phyloP scores from a whole-genome alignment of 345 rosid genomes.

The Brassica incana region DNA sequence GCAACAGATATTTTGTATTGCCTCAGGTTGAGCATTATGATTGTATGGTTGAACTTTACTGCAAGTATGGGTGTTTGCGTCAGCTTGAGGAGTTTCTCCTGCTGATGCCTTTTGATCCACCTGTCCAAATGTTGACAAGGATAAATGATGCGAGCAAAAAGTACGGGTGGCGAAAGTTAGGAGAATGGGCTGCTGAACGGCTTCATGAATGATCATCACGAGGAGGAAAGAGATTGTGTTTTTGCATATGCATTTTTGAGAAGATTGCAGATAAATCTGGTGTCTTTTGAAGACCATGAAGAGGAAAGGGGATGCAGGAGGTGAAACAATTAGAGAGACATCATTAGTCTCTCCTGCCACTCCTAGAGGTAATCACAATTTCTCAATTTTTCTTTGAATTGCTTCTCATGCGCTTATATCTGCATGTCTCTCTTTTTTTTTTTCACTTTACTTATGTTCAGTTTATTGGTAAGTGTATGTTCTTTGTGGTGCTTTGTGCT shows the following conservation, averaged over 20 bases:
- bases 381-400: too few species aligned
- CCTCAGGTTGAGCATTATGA: conserved; percentile 81
- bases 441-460: too few species aligned
- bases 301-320: background rate
- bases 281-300: background rate
- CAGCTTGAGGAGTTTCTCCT: conserved; percentile 68
- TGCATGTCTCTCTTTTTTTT: too few species aligned
- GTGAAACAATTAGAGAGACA: too few species aligned
- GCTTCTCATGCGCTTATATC: too few species aligned
- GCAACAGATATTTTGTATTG: conserved; percentile 45
- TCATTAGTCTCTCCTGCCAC: too few species aligned
- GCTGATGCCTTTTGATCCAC: conserved; percentile 68
- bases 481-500: too few species aligned
- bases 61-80: conserved; percentile 42
- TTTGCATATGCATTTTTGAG: background rate
- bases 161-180: conserved; percentile 46
- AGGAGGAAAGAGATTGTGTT: too few species aligned
- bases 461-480: too few species aligned
- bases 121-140: conserved; percentile 52
- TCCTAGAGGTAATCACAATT: too few species aligned
- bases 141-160: conserved; percentile 49
- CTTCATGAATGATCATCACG: conserved; percentile 28
- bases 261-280: background rate
- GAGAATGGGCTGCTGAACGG: conserved; percentile 53
- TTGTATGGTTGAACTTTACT: conserved; percentile 66